Evolutionary conservation across 768 basidiomycete species (phyloP).

Genomic region (Pleurotus pulmonarius): DNA sequence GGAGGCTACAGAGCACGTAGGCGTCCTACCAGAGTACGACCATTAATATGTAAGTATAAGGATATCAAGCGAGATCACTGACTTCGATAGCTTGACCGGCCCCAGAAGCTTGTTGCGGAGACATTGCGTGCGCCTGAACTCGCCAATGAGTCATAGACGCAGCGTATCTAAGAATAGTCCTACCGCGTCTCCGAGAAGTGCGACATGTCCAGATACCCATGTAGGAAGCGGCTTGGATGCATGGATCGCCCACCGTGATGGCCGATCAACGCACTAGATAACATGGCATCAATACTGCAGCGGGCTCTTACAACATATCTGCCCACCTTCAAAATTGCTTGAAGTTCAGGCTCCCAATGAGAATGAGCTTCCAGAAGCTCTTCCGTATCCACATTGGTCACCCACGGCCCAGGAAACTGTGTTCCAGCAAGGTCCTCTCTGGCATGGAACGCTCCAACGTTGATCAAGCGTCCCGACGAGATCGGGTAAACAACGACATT

Average conservation of each 20-base stretch:
- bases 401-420: slow-evolving; percentile 28
- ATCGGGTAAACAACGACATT: slow-evolving; percentile 32
- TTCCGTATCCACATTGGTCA: slow-evolving; percentile 30
- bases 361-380: slow-evolving; percentile 34
- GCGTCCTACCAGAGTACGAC: slow-evolving; percentile 32
- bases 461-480: slow-evolving; percentile 26
- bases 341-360: slow-evolving; percentile 43
- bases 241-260: slow-evolving; percentile 38
- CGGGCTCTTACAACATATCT: background rate
- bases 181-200: slow-evolving; percentile 43
- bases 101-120: slow-evolving; percentile 43
- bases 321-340: slow-evolving; percentile 37
- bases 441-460: slow-evolving; percentile 24
- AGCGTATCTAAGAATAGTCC: background rate
- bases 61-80: slow-evolving; percentile 5
- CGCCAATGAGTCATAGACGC: background rate
- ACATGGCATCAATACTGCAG: too few species aligned
- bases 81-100: slow-evolving; percentile 53
- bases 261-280: slow-evolving; percentile 27
- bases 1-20: slow-evolving; percentile 40
- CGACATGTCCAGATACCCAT: slow-evolving; percentile 33
- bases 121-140: slow-evolving; percentile 42
- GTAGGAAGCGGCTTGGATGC: slow-evolving; percentile 29
- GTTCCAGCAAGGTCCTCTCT: slow-evolving; percentile 26
- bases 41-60: background rate